phyloP scores from a whole-genome alignment of 345 rosid genomes.

The Moricandia arvensis region DNA sequence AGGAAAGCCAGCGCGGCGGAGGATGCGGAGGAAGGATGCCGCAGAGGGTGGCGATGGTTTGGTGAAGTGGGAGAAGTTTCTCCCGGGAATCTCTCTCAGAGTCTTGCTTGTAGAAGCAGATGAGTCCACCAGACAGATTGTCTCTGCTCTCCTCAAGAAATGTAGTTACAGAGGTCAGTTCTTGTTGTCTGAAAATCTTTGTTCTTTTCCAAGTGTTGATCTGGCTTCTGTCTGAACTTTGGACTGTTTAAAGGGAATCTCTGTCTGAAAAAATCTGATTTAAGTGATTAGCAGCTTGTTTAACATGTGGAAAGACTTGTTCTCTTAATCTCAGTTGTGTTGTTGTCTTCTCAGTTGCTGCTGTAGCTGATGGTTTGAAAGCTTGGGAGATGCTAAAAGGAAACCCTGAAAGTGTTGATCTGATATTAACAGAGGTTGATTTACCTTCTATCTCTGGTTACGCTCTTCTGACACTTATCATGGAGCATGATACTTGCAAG shows the following conservation, averaged over 20 bases:
- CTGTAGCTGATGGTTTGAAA: slow-evolving; percentile 83
- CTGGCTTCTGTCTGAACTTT: not conserved
- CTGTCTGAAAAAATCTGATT: not conserved
- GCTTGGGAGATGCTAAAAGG: slow-evolving; percentile 95
- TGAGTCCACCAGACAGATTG: slow-evolving; percentile 88
- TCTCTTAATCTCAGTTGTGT: not conserved
- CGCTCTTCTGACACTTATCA: slow-evolving; percentile 76
- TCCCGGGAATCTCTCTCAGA: slow-evolving; percentile 63
- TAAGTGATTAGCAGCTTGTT: not conserved
- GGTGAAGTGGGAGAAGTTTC: slow-evolving; percentile 66
- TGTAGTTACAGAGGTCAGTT: slow-evolving; percentile 78
- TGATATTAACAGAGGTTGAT: slow-evolving; percentile 88
- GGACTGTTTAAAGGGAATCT: not conserved
- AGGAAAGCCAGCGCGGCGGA: slow-evolving; percentile 32
- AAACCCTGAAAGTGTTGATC: slow-evolving; percentile 60
- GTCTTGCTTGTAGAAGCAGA: slow-evolving; percentile 92
- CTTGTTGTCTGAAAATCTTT: not conserved
- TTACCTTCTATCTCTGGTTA: slow-evolving; percentile 87
- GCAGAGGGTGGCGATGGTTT: slow-evolving; percentile 38
- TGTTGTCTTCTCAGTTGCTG: slow-evolving; percentile 51
- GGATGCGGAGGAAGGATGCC: slow-evolving; percentile 29
- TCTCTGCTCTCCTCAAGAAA: slow-evolving; percentile 85
- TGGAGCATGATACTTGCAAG: slow-evolving; percentile 91
- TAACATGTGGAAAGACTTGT: not conserved
- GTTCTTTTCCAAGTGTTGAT: not conserved